Evolutionary conservation across 306 rosid species (phyloP).

Genomic region (Carpinus viminea): DNA sequence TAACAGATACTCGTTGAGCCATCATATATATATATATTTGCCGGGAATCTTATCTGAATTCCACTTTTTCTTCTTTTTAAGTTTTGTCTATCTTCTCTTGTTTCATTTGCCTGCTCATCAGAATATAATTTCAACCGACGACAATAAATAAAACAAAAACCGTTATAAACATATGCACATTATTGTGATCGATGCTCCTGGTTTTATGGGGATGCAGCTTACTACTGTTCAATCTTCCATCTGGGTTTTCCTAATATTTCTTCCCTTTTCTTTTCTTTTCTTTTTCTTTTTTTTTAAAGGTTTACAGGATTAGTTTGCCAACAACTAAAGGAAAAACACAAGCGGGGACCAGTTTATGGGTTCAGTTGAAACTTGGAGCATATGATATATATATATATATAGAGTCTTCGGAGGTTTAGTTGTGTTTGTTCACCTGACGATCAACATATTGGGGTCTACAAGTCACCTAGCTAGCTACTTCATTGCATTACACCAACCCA

Average conservation of each 20-base stretch:
- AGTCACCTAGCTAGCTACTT: neutral
- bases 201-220: neutral
- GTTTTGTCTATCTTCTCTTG: too few species aligned
- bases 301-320: constrained; percentile 17
- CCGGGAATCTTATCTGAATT: constrained; percentile 15
- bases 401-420: constrained; percentile 15
- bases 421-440: constrained; percentile 1
- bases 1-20: neutral
- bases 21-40: neutral
- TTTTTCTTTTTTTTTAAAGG: neutral
- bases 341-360: neutral
- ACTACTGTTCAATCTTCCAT: constrained; percentile 27
- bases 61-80: neutral
- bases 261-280: neutral
- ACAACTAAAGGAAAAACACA: constrained; percentile 18
- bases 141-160: neutral
- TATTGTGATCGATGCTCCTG: too few species aligned
- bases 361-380: constrained; percentile 1
- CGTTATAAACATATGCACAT: too few species aligned
- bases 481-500: neutral
- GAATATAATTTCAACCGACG: constrained; percentile 24
- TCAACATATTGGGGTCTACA: neutral
- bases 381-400: neutral
- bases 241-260: neutral
- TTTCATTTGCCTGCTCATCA: neutral